Conservation (phyloP, 2,329 filamentous ascomycete genomes). For the Aurifilum marmelostoma region DNA sequence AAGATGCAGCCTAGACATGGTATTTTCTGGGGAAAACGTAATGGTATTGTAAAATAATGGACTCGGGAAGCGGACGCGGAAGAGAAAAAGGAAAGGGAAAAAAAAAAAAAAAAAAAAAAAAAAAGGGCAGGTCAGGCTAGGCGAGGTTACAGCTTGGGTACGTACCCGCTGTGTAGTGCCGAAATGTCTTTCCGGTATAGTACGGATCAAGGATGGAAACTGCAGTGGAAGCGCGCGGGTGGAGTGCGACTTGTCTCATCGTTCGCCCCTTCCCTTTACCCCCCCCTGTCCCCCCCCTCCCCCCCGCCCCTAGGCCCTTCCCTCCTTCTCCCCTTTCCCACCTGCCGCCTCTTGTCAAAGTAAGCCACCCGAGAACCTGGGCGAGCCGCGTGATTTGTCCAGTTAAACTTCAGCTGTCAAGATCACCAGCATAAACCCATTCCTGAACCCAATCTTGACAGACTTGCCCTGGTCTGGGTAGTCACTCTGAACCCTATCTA, state of each 20-base stretch:
- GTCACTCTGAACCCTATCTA: background rate
- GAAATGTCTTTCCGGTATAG: no score
- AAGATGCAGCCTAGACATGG: no score
- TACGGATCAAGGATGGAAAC: background rate
- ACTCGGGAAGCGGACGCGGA: background rate
- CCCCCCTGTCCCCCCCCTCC: background rate
- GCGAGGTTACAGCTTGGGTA: background rate
- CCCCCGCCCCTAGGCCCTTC: background rate
- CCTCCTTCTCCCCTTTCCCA: background rate
- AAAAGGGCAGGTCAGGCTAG: background rate
- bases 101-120: no score
- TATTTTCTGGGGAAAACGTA: background rate
- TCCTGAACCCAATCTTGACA: background rate
- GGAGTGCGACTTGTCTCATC: background rate
- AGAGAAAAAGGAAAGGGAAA: no score
- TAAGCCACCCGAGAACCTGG: conserved; percentile 3
- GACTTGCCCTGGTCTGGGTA: background rate
- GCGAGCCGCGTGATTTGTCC: background rate
- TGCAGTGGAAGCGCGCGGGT: conserved; percentile 1
- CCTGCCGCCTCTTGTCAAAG: background rate
- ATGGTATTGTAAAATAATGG: background rate
- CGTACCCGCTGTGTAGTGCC: background rate
- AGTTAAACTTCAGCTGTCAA: background rate
- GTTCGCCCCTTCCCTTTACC: background rate
- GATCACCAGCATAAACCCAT: background rate